These are phyloP conservation scores for Leishmania major DNA, from an alignment of 208 protist genomes.

Conservation along the genomic window DNA sequence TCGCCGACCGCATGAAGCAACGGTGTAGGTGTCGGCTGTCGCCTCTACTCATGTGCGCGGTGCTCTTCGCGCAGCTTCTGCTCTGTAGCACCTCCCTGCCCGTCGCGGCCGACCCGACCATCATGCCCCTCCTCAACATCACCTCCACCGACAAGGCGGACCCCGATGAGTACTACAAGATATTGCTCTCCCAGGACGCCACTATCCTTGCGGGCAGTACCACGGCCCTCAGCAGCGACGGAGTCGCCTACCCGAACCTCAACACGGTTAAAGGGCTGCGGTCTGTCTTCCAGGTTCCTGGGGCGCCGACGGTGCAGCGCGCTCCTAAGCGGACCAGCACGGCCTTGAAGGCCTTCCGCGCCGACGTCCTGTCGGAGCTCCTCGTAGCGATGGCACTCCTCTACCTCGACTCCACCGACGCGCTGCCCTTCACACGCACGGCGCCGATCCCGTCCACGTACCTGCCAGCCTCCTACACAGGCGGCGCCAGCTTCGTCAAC, in stretches of 20 bases:
- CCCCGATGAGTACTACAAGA: slow-evolving; percentile 8
- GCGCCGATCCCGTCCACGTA: slow-evolving; percentile 43
- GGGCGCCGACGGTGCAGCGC: neutral
- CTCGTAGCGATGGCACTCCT: slow-evolving; percentile 49
- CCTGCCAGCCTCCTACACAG: slow-evolving; percentile 33
- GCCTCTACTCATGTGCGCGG: neutral
- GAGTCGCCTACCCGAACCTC: neutral
- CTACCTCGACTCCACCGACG: slow-evolving; percentile 36
- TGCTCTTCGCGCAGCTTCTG: neutral
- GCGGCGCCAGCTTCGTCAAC: slow-evolving; percentile 17
- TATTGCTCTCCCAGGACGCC: slow-evolving; percentile 10
- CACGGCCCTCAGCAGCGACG: neutral
- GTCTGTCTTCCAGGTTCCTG: slow-evolving; percentile 8
- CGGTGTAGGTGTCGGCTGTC: neutral
- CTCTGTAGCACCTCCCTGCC: neutral
- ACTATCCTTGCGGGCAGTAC: slow-evolving; percentile 25
- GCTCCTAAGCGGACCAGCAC: slow-evolving; percentile 17
- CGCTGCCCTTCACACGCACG: slow-evolving; percentile 46
- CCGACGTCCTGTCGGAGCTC: slow-evolving; percentile 50
- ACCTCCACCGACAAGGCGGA: neutral
- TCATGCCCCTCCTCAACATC: neutral
- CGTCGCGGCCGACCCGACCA: neutral
- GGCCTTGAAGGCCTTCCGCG: slow-evolving; percentile 34
- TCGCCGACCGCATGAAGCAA: neutral
- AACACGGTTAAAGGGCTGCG: slow-evolving; percentile 5